A percentile compares a stretch with the other conserved stretches of the same genome.
These are phyloP conservation scores for Wickerhamia fluorescens DNA, from an alignment of 805 yeast species.

Conservation along the genomic window DNA sequence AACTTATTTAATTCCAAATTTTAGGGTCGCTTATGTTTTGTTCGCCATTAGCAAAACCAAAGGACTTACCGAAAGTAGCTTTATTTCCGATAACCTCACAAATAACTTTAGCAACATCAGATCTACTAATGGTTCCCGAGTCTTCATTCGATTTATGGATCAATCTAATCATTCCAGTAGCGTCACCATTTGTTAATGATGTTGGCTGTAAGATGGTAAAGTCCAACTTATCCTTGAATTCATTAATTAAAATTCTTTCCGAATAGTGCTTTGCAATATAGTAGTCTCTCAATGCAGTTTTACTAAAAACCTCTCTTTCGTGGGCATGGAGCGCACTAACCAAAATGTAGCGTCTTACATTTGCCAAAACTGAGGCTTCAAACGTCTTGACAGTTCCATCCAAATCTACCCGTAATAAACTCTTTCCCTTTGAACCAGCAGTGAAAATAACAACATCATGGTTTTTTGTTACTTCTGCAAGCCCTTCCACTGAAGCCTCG, in stretches of 20 bases:
- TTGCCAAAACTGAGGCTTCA: slow-evolving; percentile 44
- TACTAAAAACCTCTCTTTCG: slow-evolving; percentile 40
- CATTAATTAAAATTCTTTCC: slow-evolving; percentile 37
- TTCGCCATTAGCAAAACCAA: slow-evolving; percentile 40
- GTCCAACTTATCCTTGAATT: slow-evolving; percentile 33
- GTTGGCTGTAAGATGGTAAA: slow-evolving; percentile 57
- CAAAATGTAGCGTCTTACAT: slow-evolving; percentile 40
- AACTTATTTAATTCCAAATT: too few species aligned
- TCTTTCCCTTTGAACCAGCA: slow-evolving; percentile 59
- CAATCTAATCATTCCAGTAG: slow-evolving; percentile 38
- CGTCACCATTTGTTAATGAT: slow-evolving; percentile 28
- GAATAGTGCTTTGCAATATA: slow-evolving; percentile 59
- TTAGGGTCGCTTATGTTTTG: too few species aligned
- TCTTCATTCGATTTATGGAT: slow-evolving; percentile 16
- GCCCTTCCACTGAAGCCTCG: slow-evolving; percentile 22
- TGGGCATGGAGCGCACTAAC: slow-evolving; percentile 53
- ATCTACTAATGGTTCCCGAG: slow-evolving; percentile 33
- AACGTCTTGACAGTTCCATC: slow-evolving; percentile 54
- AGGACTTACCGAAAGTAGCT: slow-evolving; percentile 35
- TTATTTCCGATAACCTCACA: slow-evolving; percentile 27
- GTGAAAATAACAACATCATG: slow-evolving; percentile 51
- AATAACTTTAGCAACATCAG: slow-evolving; percentile 49
- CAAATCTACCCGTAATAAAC: slow-evolving; percentile 47
- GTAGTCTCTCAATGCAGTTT: slow-evolving; percentile 34
- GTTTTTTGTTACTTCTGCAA: slow-evolving; percentile 36